Conservation (phyloP, 2,329 filamentous ascomycete species). For the Ascochyta clinopodiicola region DNA sequence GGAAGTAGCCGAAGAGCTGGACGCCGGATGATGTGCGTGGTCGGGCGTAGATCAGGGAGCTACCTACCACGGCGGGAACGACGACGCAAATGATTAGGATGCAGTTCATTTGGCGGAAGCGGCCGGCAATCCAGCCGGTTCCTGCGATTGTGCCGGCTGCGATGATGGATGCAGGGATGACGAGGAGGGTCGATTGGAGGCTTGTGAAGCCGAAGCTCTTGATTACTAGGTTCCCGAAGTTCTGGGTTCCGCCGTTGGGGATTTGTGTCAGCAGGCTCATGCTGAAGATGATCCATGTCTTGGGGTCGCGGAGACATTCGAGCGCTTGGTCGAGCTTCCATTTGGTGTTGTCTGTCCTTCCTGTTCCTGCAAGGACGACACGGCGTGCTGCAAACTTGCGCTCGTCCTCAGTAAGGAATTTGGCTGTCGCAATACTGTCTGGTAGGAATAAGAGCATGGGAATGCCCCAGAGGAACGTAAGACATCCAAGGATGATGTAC, state of each 20-base stretch:
- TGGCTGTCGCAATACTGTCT: slow-evolving; percentile 4
- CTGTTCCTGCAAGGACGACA: slow-evolving; percentile 31
- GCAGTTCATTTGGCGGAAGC: slow-evolving; percentile 7
- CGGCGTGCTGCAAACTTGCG: slow-evolving; percentile 32
- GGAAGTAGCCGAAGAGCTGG: slow-evolving; percentile 9
- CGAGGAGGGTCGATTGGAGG: slow-evolving; percentile 6
- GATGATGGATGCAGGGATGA: slow-evolving; percentile 10
- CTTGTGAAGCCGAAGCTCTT: slow-evolving; percentile 14
- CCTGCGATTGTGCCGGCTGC: slow-evolving; percentile 8
- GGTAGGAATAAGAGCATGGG: slow-evolving; percentile 8
- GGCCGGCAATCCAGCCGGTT: slow-evolving; percentile 3
- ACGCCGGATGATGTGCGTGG: slow-evolving; percentile 2
- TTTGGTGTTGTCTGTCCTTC: slow-evolving; percentile 22
- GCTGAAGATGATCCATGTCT: slow-evolving; percentile 12
- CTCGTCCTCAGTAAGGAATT: slow-evolving; percentile 7
- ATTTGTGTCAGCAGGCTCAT: slow-evolving; percentile 7
- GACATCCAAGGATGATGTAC: slow-evolving; percentile 7
- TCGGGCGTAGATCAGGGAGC: slow-evolving; percentile 6
- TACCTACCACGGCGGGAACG: slow-evolving; percentile 6
- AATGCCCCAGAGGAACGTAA: slow-evolving; percentile 7
- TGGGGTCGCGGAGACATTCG: slow-evolving; percentile 8
- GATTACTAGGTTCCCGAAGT: slow-evolving; percentile 7
- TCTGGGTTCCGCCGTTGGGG: slow-evolving; percentile 8
- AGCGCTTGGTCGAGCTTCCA: slow-evolving; percentile 17
- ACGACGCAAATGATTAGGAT: slow-evolving; percentile 7